Conservation (phyloP, 305 asterid species). For the Fraxinus dipetala region DNA sequence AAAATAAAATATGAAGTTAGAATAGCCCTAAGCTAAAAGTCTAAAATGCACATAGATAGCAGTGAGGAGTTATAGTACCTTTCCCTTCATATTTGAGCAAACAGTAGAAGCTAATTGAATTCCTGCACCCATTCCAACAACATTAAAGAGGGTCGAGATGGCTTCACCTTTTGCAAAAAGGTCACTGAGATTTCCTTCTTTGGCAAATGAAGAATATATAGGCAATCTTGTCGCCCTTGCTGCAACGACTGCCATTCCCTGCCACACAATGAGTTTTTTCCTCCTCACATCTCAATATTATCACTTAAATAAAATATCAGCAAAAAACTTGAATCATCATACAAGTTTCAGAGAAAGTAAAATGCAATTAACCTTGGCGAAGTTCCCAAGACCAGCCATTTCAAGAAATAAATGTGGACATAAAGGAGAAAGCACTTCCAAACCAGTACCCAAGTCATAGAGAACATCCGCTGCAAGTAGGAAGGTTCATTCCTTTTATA, state of each 20-base stretch:
- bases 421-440: slow-evolving; percentile 89
- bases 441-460: slow-evolving; percentile 86
- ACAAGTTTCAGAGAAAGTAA: slow-evolving; percentile 8
- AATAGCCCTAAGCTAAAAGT: background rate
- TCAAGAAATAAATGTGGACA: slow-evolving; percentile 97
- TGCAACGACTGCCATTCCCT: slow-evolving; percentile 99
- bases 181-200: slow-evolving; percentile 98
- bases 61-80: slow-evolving; percentile 47
- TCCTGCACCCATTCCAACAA: slow-evolving; percentile 86
- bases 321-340: background rate
- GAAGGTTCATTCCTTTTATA: slow-evolving; percentile 24
- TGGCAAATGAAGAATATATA: slow-evolving; percentile 88
- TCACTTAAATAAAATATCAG: background rate
- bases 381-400: slow-evolving; percentile 97
- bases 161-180: slow-evolving; percentile 99
- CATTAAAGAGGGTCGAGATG: slow-evolving; percentile 84
- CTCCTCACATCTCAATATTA: slow-evolving; percentile 4
- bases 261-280: slow-evolving; percentile 28
- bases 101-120: slow-evolving; percentile 86
- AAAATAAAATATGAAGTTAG: slow-evolving; percentile 4
- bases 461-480: slow-evolving; percentile 82
- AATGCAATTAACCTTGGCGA: slow-evolving; percentile 68
- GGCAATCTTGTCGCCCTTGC: slow-evolving; percentile 98
- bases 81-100: slow-evolving; percentile 86
- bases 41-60: slow-evolving; percentile 5